phyloP scores from a whole-genome alignment of 352 stramenopile species.

The Phytophthora rubi region DNA sequence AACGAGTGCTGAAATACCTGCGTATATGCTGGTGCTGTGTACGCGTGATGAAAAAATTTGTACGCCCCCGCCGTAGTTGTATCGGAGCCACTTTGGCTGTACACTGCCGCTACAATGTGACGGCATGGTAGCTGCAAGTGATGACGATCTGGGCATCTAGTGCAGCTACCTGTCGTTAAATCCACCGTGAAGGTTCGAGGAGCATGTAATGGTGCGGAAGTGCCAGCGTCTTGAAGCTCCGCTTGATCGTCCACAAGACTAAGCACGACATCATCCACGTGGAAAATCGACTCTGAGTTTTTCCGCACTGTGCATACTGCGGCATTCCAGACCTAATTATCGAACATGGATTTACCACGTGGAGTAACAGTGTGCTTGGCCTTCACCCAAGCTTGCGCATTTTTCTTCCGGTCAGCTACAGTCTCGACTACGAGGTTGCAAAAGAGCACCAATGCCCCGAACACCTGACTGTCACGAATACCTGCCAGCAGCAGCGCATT shows the following conservation, averaged over 20 bases:
- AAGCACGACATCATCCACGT: neutral
- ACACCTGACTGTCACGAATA: slow-evolving; percentile 10
- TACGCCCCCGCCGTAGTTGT: neutral
- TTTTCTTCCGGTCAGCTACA: neutral
- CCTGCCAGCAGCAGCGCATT: neutral
- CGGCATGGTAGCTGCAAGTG: neutral
- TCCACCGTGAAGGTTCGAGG: neutral
- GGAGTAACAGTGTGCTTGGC: slow-evolving; percentile 8
- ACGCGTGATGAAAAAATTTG: neutral
- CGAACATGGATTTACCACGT: slow-evolving; percentile 2
- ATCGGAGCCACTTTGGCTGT: neutral
- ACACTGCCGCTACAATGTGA: neutral
- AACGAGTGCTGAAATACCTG: neutral
- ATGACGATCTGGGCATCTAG: neutral
- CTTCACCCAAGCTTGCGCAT: neutral
- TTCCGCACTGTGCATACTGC: slow-evolving; percentile 5
- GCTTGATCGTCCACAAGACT: neutral
- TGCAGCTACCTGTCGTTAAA: neutral
- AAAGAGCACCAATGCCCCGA: neutral
- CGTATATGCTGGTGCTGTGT: neutral
- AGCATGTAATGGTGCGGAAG: neutral
- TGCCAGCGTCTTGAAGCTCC: neutral
- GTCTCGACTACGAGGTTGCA: neutral
- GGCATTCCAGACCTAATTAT: slow-evolving; percentile 3
- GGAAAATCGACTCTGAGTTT: slow-evolving; percentile 1